Evolutionary conservation across 306 rosid genomes (phyloP), one percentile per base, ranked within the genome.

Genomic region (Vigna unguiculata): DNA sequence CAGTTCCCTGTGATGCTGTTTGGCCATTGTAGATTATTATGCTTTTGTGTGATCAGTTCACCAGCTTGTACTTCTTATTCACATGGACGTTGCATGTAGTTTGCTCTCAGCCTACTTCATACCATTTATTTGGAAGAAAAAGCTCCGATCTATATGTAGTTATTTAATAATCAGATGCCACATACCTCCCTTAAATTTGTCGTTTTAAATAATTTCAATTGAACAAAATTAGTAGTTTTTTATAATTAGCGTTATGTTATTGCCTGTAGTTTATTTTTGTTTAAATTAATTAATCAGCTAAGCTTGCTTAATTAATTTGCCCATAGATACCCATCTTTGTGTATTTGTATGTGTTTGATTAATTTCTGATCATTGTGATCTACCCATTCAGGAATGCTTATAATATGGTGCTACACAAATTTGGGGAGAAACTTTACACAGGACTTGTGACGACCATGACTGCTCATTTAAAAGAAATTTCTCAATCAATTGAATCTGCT

Each of bases 371-470:
- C 40, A 61, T 60, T 55, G 30, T 75, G 60, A 19, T 64, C 24
- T 76, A 58, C 63, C 7, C 25, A 9, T 79, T 82, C 80, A 87
- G 90, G 86, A 84, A 84, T 84, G 90, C 90, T 55, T 87, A 87
- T 66, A 87, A 87, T 74, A 84, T 87, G 88, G 90, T 87, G 83
- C 78, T 87, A 7, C 83, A 87, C 72, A 87, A 84, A 79, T 84
- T 79, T 49, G 90, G 90, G 47, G 90, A 87, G 79, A 87, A 82
- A 76, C 84, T 87, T 14, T 87, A 87, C 86, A 72, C 84, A 13
- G 90, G 90, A 72, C 86, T 84, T 62, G 88, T 81, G 82, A 45
- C 17, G 9, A 87, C 88, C 30, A 69, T 87, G 84, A 84, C 90
- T 48, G 58, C 65, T 68, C 90, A 87, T 82, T 80, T 87, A 19